These are phyloP conservation scores for Alternaria incomplexa DNA, from an alignment of 2,329 filamentous ascomycete species.

Conservation along the genomic window DNA sequence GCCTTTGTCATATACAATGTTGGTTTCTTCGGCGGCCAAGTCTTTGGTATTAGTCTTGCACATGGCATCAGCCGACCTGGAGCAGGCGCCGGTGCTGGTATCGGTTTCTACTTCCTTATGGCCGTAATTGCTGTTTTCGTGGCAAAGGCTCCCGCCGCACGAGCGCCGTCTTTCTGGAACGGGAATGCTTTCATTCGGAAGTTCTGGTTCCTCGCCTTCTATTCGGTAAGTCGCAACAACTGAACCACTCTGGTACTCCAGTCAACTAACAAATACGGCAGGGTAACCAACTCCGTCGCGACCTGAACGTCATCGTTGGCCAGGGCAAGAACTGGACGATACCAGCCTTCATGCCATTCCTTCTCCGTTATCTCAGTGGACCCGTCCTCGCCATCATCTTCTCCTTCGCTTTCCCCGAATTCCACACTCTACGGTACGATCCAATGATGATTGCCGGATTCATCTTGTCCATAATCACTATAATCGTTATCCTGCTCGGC, in stretches of 20 bases:
- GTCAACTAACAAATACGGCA: neutral
- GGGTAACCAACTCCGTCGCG: conserved; percentile 57
- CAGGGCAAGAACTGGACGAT: conserved; percentile 64
- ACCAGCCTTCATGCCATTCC: conserved; percentile 58
- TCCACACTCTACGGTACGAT: conserved; percentile 38
- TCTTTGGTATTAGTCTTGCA: conserved; percentile 59
- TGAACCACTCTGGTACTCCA: neutral
- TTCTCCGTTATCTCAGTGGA: conserved; percentile 47
- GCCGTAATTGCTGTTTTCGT: conserved; percentile 50
- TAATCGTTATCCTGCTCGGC: conserved; percentile 57
- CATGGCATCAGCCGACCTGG: conserved; percentile 52
- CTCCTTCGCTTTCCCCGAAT: conserved; percentile 44
- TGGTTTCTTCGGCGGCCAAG: conserved; percentile 61
- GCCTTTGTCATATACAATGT: conserved; percentile 56
- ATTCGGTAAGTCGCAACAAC: conserved; percentile 56
- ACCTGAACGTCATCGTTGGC: conserved; percentile 62
- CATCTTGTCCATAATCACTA: conserved; percentile 38
- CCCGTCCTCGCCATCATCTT: conserved; percentile 45
- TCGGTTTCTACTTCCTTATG: conserved; percentile 59
- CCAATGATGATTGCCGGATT: conserved; percentile 47
- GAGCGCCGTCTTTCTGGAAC: conserved; percentile 53
- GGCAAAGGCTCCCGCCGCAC: conserved; percentile 52
- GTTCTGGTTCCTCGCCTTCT: conserved; percentile 63
- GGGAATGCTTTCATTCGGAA: conserved; percentile 47
- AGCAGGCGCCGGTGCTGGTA: conserved; percentile 59